phyloP scores from a whole-genome alignment of 306 rosid species.

The barrel medic (Medicago truncatula) region DNA sequence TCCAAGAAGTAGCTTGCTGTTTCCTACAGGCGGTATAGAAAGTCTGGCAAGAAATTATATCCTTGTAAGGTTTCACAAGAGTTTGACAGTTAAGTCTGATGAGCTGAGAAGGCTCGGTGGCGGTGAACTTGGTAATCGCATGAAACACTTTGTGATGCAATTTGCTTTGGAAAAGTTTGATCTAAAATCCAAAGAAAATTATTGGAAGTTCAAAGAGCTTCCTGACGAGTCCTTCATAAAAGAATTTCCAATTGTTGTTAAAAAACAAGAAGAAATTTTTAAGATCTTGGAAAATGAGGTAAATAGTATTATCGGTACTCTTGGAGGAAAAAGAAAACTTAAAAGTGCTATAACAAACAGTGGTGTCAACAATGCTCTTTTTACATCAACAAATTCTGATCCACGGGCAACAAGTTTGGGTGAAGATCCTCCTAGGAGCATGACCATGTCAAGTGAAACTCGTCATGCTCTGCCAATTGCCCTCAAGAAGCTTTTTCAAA shows the following conservation, averaged over 20 bases:
- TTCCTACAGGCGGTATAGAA: conserved; percentile 40
- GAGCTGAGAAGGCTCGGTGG: conserved; percentile 42
- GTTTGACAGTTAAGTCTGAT: conserved; percentile 53
- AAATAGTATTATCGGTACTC: not conserved
- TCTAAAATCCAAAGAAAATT: conserved; percentile 48
- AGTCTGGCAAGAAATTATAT: conserved; percentile 60
- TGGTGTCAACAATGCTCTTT: conserved; percentile 37
- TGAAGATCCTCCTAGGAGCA: conserved; percentile 49
- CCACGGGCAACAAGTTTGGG: conserved; percentile 45
- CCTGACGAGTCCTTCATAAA: conserved; percentile 66
- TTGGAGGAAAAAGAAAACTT: too few species aligned
- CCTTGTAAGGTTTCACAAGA: conserved; percentile 59
- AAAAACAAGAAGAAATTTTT: conserved; percentile 59
- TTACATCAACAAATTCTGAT: conserved; percentile 50
- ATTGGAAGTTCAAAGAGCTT: conserved; percentile 52
- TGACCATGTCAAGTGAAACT: conserved; percentile 80
- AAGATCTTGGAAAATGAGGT: conserved; percentile 43
- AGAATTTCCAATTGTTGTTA: conserved; percentile 57
- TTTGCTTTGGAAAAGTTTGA: conserved; percentile 63
- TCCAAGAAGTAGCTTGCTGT: conserved; percentile 63
- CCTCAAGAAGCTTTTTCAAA: conserved; percentile 66
- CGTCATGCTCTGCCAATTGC: conserved; percentile 76
- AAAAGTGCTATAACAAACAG: conserved; percentile 51
- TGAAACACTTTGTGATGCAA: conserved; percentile 50
- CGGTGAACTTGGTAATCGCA: conserved; percentile 34